Evolutionary conservation across 1,284 basidiomycete species (phyloP), one percentile per base, ranked within the genome.

Genomic region (Trichosporon asahii): DNA sequence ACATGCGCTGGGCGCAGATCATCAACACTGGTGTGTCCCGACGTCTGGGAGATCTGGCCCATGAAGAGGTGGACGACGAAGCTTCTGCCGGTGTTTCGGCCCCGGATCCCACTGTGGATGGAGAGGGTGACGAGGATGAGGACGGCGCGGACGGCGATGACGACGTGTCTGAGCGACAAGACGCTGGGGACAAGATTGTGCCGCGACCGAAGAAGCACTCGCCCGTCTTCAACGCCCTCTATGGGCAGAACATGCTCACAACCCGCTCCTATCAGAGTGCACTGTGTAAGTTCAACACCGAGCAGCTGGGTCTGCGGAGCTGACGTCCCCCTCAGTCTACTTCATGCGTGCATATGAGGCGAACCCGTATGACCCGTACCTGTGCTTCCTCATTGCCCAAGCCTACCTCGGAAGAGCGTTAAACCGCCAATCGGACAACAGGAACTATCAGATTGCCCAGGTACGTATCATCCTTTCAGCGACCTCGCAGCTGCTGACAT

Each of bases 351-450:
- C 93, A 0, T 94, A 92, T 80, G 93, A 95, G 72, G 87, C 92
- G 72, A 90, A 90, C 72, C 90, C 89, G 0, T 86, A 91, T 31
- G 93, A 98, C 79, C 91, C 95, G 0, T 86, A 97, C 79, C 86
- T 97, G 21, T 94, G 91, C 78, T 85, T 99, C 15, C 89, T 87
- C 40, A 86, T 96, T 6, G 91, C 90, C 0, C 89, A 95, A 46
- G 90, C 93, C 0, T 97, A 92, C 60, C 85, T 96, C 40, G 92
- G 93, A 9, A 88, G 96, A 44, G 90, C 94, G 0, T 93, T 94
- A 89, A 93, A 96, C 76, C 88, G 96, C 11, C 95, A 98, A 80
- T 90, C 91, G 6, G 96, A 98, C 83, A 98, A 99, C 80, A 85
- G 94, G 63, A 91, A 98, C 77, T 93, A 96, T 79, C 88, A 88